These are phyloP conservation scores for Albophoma yamanashiensis DNA, from an alignment of 2,329 filamentous ascomycete species.

Conservation along the genomic window DNA sequence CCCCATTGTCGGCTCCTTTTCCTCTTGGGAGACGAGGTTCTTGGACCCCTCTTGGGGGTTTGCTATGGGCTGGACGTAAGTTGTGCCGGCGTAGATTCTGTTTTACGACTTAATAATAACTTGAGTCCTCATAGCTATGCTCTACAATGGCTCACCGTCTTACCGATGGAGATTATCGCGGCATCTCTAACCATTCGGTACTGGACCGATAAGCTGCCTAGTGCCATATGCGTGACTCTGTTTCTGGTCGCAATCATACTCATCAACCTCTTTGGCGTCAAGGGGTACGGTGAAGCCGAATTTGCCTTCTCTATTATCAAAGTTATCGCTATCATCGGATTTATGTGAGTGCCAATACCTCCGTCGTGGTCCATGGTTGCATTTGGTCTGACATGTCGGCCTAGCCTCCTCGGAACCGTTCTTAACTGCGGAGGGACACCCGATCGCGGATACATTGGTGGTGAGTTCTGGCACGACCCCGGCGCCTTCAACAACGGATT, in stretches of 20 bases:
- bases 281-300: conserved; percentile 81
- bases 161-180: conserved; percentile 80
- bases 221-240: conserved; percentile 70
- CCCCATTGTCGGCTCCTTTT: too few species aligned
- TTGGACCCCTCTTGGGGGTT: too few species aligned
- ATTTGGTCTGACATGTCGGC: not conserved
- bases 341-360: conserved; percentile 51
- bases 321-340: conserved; percentile 73
- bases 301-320: conserved; percentile 84
- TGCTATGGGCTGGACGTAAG: too few species aligned
- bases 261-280: conserved; percentile 84
- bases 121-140: conserved; percentile 49
- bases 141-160: conserved; percentile 73
- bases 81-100: too few species aligned
- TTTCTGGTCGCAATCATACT: conserved; percentile 68
- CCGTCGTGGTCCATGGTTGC: not conserved
- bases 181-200: conserved; percentile 76
- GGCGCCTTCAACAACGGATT: conserved; percentile 78
- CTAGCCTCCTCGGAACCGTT: conserved; percentile 73
- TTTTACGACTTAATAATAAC: not conserved
- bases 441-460: conserved; percentile 68
- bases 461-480: conserved; percentile 62
- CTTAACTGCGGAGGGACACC: conserved; percentile 74
- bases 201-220: conserved; percentile 57
- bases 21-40: too few species aligned